These are phyloP conservation scores for Nigrospora oryzae DNA, from an alignment of 2,329 filamentous ascomycete genomes.

Conservation along the genomic window DNA sequence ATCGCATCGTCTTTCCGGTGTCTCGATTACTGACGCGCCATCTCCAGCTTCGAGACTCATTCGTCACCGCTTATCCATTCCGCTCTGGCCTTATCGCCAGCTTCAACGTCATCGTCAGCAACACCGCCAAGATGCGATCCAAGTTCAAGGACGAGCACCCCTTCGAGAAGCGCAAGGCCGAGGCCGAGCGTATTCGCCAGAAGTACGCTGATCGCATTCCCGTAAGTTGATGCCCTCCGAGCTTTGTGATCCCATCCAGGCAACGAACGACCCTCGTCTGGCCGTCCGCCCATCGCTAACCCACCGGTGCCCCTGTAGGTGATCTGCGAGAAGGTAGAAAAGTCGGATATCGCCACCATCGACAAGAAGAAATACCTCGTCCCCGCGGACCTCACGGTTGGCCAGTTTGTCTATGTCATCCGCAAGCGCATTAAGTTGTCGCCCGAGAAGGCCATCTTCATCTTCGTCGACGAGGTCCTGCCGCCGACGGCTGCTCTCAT, in stretches of 20 bases:
- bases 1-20: no score
- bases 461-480: conserved; percentile 98
- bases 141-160: conserved; percentile 99
- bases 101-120: conserved; percentile 1
- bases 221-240: conserved; percentile 47
- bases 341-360: conserved; percentile 98
- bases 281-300: neutral
- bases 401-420: conserved; percentile 99
- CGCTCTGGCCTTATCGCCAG: neutral
- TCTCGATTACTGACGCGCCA: neutral
- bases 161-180: conserved; percentile 99
- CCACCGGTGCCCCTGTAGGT: conserved; percentile 48
- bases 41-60: neutral
- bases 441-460: conserved; percentile 99
- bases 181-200: conserved; percentile 97
- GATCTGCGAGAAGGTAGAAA: conserved; percentile 99
- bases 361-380: conserved; percentile 99
- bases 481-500: conserved; percentile 95
- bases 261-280: neutral
- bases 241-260: neutral
- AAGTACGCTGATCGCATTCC: conserved; percentile 99
- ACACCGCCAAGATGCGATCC: conserved; percentile 72
- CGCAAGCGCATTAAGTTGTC: conserved; percentile 99
- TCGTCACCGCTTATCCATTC: neutral
- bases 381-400: conserved; percentile 92